Base-by-base conservation (phyloP, 1,284 basidiomycete species). In the Peniophora sp. region DNA sequence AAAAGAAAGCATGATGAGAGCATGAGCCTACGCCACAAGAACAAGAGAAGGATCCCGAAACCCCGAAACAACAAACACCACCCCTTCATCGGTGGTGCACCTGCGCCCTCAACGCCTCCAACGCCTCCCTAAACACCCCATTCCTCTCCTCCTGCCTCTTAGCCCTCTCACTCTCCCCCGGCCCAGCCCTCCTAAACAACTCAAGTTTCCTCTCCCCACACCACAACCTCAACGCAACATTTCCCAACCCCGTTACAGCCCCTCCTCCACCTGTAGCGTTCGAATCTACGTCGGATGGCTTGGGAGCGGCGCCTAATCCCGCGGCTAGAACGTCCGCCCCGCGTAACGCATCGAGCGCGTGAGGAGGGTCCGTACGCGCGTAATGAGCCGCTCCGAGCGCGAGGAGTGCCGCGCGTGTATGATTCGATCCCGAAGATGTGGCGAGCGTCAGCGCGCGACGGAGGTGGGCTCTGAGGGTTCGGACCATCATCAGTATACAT, bases 371-470 rank as follows among this genome's bases (percentile, higher is more conserved):
- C 0, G 85, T 89, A 54, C 85, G 78, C 24, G 84, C 58, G 56
- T 87, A 89, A 55, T 88, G 81, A 17, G 80, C 75, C 1, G 83
- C 74, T 12, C 83, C 73, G 20, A 89, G 71, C 1, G 83, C 78
- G 3, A 89, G 69, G 5, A 86, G 69, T 2, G 86, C 67, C 6
- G 83, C 83, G 10, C 84, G 80, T 12, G 88, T 65, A 59, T 89
- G 77, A 56, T 88, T 89, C 55, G 89, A 86, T 27, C 76, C 77
- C 2, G 81, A 71, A 1, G 62, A 58, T 1, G 78, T 80, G 0
- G 79, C 75, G 12, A 81, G 65, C 16, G 74, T 70, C 1, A 89
- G 71, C 0, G 85, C 81, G 1, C 66, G 61, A 53, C 81, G 81
- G 23, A 89, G 69, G 49, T 83, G 73, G 48, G 77, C 70, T 57